A percentile compares a stretch with the other conserved stretches of the same genome.
Conservation (phyloP, 2,329 filamentous ascomycete species). For the Ascocoryne sarcoides region DNA sequence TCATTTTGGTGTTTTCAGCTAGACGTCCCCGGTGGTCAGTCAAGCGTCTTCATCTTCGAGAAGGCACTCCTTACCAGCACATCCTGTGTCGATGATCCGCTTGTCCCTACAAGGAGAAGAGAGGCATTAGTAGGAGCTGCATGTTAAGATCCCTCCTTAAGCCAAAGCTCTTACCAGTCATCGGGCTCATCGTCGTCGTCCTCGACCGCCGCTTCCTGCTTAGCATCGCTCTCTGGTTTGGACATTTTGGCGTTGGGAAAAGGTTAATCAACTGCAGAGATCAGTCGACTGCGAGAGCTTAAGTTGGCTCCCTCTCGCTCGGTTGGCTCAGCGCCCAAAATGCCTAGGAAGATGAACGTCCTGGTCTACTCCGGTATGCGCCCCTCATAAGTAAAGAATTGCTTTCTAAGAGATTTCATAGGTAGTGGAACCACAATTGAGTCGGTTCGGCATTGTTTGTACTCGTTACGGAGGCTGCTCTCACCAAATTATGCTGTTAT, state of each 20-base stretch:
- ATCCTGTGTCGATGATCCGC: constrained; percentile 94
- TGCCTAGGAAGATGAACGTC: constrained; percentile 68
- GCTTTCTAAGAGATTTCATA: constrained; percentile 28
- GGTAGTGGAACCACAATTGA: constrained; percentile 79
- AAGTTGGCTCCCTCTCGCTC: too few species aligned
- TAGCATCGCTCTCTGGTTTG: constrained; percentile 24
- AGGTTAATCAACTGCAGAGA: neutral
- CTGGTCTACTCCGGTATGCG: constrained; percentile 78
- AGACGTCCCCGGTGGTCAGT: constrained; percentile 5
- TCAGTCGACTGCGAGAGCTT: too few species aligned
- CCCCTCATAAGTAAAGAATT: neutral
- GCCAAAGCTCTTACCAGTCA: constrained; percentile 62
- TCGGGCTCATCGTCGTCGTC: constrained; percentile 81
- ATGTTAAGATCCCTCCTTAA: constrained; percentile 8
- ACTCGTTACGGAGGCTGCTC: constrained; percentile 75
- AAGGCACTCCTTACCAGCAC: constrained; percentile 59
- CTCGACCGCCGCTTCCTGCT: constrained; percentile 27
- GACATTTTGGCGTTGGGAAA: constrained; percentile 17
- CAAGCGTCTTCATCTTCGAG: too few species aligned
- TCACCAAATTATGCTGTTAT: constrained; percentile 90
- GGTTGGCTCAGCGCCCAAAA: too few species aligned
- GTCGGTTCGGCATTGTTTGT: constrained; percentile 83
- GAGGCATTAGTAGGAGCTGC: constrained; percentile 13
- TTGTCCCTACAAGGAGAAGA: constrained; percentile 67
- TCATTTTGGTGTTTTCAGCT: constrained; percentile 88